Evolutionary conservation across 345 rosid species (phyloP).

Genomic region (rapeseed (Brassica napus)): DNA sequence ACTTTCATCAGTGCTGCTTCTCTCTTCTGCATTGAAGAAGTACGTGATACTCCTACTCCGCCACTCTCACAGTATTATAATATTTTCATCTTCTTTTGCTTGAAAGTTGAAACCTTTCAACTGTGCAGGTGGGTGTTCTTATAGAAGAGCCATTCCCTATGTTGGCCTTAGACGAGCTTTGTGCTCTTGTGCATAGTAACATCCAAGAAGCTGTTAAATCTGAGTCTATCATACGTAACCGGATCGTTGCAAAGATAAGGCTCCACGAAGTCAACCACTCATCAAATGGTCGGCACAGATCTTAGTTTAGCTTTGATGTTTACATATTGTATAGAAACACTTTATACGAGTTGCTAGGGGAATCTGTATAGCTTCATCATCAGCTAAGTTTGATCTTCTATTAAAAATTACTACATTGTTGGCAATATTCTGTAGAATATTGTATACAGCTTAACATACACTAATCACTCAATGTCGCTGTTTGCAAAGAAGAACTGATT

Average conservation of each 20-base stretch:
- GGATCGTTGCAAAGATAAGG: slow-evolving; percentile 51
- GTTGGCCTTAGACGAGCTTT: slow-evolving; percentile 87
- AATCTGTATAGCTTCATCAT: slow-evolving; percentile 6
- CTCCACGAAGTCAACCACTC: slow-evolving; percentile 47
- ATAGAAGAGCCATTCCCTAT: slow-evolving; percentile 93
- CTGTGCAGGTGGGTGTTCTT: slow-evolving; percentile 81
- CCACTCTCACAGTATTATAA: background rate
- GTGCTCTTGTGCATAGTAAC: slow-evolving; percentile 53
- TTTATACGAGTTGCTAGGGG: slow-evolving; percentile 23
- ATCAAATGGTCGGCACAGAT: slow-evolving; percentile 65
- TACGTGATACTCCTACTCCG: slow-evolving; percentile 11
- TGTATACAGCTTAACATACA: background rate
- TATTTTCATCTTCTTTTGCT: background rate
- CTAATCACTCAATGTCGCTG: background rate
- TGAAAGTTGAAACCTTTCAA: background rate
- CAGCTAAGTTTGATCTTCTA: no score
- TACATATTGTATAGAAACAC: slow-evolving; percentile 24
- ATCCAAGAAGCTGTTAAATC: slow-evolving; percentile 62
- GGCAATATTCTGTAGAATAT: no score
- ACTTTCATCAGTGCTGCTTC: slow-evolving; percentile 94
- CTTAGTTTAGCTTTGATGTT: slow-evolving; percentile 33
- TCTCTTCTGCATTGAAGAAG: slow-evolving; percentile 95
- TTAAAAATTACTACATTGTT: background rate
- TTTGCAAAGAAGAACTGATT: slow-evolving; percentile 8
- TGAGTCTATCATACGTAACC: slow-evolving; percentile 55